Evolutionary conservation across 139 green algal species (phyloP).

Genomic region (Chloropicon primus): DNA sequence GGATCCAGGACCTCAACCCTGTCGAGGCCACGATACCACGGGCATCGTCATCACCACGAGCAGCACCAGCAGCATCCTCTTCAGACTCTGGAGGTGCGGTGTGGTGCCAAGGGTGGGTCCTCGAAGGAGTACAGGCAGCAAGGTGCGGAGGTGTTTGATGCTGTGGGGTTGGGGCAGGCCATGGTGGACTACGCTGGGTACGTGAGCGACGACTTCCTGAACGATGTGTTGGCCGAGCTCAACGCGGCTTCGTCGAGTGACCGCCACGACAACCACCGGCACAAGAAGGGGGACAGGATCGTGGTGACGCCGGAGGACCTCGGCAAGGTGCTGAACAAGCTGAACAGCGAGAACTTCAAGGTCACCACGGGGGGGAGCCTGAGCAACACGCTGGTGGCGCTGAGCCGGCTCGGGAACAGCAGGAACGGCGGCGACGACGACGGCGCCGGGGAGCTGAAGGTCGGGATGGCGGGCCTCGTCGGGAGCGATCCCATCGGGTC

Average conservation of each 20-base stretch:
- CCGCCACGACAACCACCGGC: not conserved
- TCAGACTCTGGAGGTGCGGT: too few species aligned
- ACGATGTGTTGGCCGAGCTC: slow-evolving; percentile 4
- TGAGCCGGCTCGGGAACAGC: slow-evolving; percentile 42
- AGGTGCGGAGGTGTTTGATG: too few species aligned
- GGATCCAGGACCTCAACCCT: too few species aligned
- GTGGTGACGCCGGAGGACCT: slow-evolving; percentile 21
- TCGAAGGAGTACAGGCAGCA: too few species aligned
- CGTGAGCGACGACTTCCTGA: slow-evolving; percentile 32
- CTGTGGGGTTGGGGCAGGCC: slow-evolving; percentile 41
- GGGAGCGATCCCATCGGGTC: slow-evolving; percentile 54
- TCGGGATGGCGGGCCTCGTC: slow-evolving; percentile 52
- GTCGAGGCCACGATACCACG: too few species aligned
- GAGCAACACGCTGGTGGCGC: slow-evolving; percentile 74
- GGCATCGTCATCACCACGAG: too few species aligned
- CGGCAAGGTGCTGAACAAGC: slow-evolving; percentile 6
- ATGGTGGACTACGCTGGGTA: slow-evolving; percentile 46
- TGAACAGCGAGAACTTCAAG: slow-evolving; percentile 25
- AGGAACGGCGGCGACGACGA: not conserved
- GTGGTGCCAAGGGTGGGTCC: too few species aligned
- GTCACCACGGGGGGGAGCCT: slow-evolving; percentile 69
- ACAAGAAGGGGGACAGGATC: not conserved
- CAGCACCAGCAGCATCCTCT: too few species aligned
- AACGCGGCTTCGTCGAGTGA: too few species aligned
- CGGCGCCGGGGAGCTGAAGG: slow-evolving; percentile 26